Percentiles rank a stretch among this genome's conserved stretches.
phyloP scores from a whole-genome alignment of 2,329 filamentous ascomycete species.

The Dichotomopilus funicola region DNA sequence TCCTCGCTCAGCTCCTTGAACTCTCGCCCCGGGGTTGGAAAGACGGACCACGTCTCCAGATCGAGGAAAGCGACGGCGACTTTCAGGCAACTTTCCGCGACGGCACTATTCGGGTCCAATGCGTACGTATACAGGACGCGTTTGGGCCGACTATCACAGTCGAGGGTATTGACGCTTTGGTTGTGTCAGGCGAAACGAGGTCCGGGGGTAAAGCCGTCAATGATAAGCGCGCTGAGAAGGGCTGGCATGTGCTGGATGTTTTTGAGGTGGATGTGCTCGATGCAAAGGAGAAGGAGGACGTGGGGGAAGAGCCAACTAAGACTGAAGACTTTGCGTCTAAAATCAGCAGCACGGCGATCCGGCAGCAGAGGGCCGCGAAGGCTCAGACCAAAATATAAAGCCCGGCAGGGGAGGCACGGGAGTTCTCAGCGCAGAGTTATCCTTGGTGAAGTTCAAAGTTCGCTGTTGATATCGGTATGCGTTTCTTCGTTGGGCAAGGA shows the following conservation, averaged over 20 bases:
- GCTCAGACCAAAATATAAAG: constrained; percentile 15
- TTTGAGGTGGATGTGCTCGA: constrained; percentile 89
- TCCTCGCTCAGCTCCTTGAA: constrained; percentile 59
- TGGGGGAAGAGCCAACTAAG: constrained; percentile 32
- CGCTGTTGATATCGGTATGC: no score
- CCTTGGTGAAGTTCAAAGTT: no score
- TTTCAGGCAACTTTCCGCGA: constrained; percentile 53
- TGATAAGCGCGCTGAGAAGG: constrained; percentile 65
- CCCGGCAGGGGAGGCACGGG: no score
- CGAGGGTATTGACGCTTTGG: constrained; percentile 68
- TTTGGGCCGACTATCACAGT: constrained; percentile 89
- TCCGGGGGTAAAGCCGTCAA: constrained; percentile 82
- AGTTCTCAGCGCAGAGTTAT: no score
- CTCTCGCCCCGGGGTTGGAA: constrained; percentile 39
- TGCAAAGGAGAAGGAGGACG: constrained; percentile 41
- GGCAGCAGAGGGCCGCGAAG: constrained; percentile 40
- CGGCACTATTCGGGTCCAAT: constrained; percentile 60
- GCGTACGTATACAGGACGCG: constrained; percentile 78
- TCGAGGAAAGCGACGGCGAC: constrained; percentile 34
- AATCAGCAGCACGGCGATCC: constrained; percentile 86
- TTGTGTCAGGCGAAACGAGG: constrained; percentile 83
- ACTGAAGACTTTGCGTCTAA: constrained; percentile 67
- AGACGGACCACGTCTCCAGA: constrained; percentile 33
- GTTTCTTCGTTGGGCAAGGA: no score
- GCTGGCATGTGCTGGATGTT: constrained; percentile 68